Base-by-base conservation (phyloP, 148 eudicot species). In the Rhododendron griersonianum region DNA sequence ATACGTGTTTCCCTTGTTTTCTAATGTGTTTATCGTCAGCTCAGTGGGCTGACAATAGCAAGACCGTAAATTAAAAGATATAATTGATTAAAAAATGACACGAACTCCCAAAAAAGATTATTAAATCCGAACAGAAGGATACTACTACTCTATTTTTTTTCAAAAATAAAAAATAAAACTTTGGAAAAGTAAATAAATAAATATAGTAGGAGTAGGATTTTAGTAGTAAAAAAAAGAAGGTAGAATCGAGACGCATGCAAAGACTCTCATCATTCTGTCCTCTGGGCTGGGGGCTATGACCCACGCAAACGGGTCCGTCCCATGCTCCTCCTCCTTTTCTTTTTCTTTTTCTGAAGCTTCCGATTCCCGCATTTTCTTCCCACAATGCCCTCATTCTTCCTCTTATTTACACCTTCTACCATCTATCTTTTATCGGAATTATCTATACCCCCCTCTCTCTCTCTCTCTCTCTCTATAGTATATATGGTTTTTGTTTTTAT, bases 241-340 rank as follows among this genome's bases (percentile, higher is more conserved):
- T 19, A 80, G 82, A 87, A 87, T 85, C 90, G 90, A 91, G 90
- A 90, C 93, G 91, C 93, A 91, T 91, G 93, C 89, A 88, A 87
- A 88, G 53, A 69, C 71, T 41, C 87, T 88, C 88, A 91, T 91
- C 89, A 91, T 91, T 71, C 11, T 91, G 93, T 91, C 88, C 84
- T 87, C 79, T 15, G 3, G 61, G 61, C 61, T 4, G 7, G 45
- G 35, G 23, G 65, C n/a, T 84, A 33, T 84, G 85, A n/a, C 90
- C 89, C 88, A 88, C 88, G 86, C 83, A 84, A 87, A 65, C 45
- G 45, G 45, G 45, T 41, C 83, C 88, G 67, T 81, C 87, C 90
- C 89, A 84, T 84, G 85, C 85, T 84, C 23, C 41, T 28, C 74
- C 50, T 47, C 50, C 11, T 2, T 41, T 39, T 45, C 48, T 8